These are phyloP conservation scores for Cercospora nicotianae DNA, from an alignment of 2,329 filamentous ascomycete species.

Conservation along the genomic window DNA sequence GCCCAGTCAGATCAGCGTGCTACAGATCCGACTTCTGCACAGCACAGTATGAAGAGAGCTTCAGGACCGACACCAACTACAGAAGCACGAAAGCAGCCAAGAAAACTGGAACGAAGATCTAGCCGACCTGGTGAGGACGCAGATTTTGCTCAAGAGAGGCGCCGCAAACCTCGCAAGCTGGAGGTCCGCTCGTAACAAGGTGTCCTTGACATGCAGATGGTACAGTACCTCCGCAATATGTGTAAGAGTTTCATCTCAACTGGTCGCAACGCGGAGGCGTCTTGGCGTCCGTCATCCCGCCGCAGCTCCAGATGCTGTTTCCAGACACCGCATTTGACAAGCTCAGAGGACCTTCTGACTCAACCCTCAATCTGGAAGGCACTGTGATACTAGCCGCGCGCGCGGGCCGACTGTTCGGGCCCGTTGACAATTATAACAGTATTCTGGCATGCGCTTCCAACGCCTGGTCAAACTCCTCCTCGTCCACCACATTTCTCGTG, in stretches of 20 bases:
- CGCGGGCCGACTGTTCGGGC: not conserved
- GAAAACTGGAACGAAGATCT: slow-evolving; percentile 23
- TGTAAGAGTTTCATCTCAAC: not conserved
- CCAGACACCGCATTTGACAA: slow-evolving; percentile 6
- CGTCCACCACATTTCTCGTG: not conserved
- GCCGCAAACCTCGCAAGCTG: slow-evolving; percentile 21
- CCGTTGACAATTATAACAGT: not conserved
- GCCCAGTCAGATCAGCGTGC: not conserved
- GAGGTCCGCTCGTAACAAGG: slow-evolving; percentile 12
- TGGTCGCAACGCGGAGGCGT: not conserved
- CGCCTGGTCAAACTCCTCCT: not conserved
- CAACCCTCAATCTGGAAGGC: slow-evolving; percentile 1
- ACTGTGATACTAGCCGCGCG: not conserved
- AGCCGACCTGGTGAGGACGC: not conserved
- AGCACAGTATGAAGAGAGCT: not conserved
- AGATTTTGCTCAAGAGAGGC: not conserved
- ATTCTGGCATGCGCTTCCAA: not conserved
- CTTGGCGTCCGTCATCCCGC: slow-evolving; percentile 11
- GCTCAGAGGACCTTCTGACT: not conserved
- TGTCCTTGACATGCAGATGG: not conserved
- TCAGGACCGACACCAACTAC: not conserved
- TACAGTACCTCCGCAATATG: not conserved
- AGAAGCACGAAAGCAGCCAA: slow-evolving; percentile 22
- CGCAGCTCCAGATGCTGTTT: slow-evolving; percentile 6
- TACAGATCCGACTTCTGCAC: not conserved